Evolutionary conservation across 495 filamentous ascomycete species (phyloP).

Genomic region (Usnea hakonensis): DNA sequence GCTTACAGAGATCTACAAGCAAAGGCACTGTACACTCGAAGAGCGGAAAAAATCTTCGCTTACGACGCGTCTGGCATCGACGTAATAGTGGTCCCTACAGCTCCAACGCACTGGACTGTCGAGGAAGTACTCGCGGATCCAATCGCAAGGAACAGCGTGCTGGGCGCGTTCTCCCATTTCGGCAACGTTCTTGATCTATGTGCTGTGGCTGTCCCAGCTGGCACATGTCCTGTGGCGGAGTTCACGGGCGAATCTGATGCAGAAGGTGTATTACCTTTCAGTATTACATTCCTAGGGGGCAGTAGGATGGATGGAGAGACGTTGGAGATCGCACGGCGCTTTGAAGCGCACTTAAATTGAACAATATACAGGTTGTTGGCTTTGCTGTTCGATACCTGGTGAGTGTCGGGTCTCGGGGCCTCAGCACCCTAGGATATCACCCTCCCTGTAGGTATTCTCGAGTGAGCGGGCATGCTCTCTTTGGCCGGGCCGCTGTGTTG

Average conservation of each 20-base stretch:
- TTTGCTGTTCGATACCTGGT: neutral
- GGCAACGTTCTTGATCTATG: constrained; percentile 61
- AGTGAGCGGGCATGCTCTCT: too few relatives aligned
- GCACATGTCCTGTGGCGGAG: constrained; percentile 30
- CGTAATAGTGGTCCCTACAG: constrained; percentile 53
- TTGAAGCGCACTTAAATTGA: constrained; percentile 30
- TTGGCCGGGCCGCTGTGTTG: too few relatives aligned
- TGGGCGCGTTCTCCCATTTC: constrained; percentile 57
- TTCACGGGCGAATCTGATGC: constrained; percentile 19
- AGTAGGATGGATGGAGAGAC: constrained; percentile 49
- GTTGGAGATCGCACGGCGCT: constrained; percentile 46
- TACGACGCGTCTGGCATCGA: constrained; percentile 41
- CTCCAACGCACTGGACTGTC: constrained; percentile 52
- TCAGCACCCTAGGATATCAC: too few relatives aligned
- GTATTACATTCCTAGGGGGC: constrained; percentile 52
- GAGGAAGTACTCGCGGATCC: constrained; percentile 50
- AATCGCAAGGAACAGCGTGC: constrained; percentile 43
- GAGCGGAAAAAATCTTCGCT: constrained; percentile 41
- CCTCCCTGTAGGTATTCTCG: too few relatives aligned
- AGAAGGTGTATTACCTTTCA: constrained; percentile 45
- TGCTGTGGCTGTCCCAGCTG: constrained; percentile 51
- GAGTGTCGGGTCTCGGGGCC: too few relatives aligned
- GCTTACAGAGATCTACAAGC: constrained; percentile 49
- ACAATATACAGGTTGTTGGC: neutral
- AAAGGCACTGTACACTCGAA: constrained; percentile 35